Conservation (phyloP, 345 rosid species). For the Dimocarpus longan region DNA sequence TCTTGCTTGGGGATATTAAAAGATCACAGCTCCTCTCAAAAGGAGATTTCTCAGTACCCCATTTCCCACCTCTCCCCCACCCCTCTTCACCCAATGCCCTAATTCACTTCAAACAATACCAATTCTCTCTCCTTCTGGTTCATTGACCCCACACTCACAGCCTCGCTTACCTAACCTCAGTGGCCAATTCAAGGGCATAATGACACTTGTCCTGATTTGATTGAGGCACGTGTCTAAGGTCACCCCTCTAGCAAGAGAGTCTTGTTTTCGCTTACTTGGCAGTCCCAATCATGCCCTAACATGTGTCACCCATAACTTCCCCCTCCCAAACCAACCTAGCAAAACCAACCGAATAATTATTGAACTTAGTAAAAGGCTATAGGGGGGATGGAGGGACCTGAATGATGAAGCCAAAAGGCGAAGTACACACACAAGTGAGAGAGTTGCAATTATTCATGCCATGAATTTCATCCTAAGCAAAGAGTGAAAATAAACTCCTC, state of each 20-base stretch:
- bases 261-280: conserved; percentile 39
- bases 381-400: conserved; percentile 44
- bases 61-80: conserved; percentile 19
- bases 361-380: conserved; percentile 33
- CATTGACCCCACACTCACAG: conserved; percentile 12
- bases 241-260: conserved; percentile 21
- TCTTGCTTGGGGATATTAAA: conserved; percentile 51
- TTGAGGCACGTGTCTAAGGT: conserved; percentile 28
- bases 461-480: conserved; percentile 61
- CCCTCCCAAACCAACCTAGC: conserved; percentile 29
- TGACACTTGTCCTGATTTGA: conserved; percentile 32
- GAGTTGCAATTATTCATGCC: conserved; percentile 85
- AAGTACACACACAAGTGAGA: conserved; percentile 41
- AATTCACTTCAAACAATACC: conserved; percentile 3
- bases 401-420: conserved; percentile 72
- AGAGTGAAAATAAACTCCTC: neutral
- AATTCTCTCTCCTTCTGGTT: neutral
- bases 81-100: conserved; percentile 26
- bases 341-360: conserved; percentile 31
- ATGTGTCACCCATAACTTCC: conserved; percentile 41
- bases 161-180: conserved; percentile 12
- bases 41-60: conserved; percentile 28
- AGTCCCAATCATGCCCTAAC: conserved; percentile 49
- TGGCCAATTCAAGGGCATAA: neutral
- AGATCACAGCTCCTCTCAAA: conserved; percentile 41